A percentile compares a stretch with the other conserved stretches of the same genome.
Conservation (phyloP, 2,329 filamentous ascomycete species). For the Trichoderma aggressivum region DNA sequence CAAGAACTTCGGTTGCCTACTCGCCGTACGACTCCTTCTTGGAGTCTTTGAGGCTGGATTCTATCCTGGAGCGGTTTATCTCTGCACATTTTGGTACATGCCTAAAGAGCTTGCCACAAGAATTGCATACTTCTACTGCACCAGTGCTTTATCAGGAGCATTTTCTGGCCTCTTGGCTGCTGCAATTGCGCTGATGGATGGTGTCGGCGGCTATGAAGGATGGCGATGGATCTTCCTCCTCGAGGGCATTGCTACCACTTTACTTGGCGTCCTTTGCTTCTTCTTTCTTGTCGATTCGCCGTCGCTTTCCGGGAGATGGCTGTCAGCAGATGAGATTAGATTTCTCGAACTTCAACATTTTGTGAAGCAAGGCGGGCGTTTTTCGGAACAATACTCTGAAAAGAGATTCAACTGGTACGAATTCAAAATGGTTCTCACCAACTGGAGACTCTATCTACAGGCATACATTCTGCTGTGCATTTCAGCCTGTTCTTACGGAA, state of each 20-base stretch:
- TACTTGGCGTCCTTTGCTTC: conserved; percentile 60
- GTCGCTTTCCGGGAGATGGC: conserved; percentile 32
- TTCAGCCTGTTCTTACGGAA: conserved; percentile 23
- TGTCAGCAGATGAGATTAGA: conserved; percentile 35
- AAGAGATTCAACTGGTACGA: conserved; percentile 8
- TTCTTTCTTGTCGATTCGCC: conserved; percentile 73
- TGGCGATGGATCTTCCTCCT: conserved; percentile 83
- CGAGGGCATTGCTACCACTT: conserved; percentile 63
- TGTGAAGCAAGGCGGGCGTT: conserved; percentile 30
- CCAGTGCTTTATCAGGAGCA: conserved; percentile 72
- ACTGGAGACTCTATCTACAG: conserved; percentile 10
- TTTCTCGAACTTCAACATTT: conserved; percentile 30
- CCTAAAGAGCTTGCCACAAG: conserved; percentile 83
- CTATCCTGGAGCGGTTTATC: conserved; percentile 60
- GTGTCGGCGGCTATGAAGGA: conserved; percentile 62
- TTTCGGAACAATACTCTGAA: conserved; percentile 23
- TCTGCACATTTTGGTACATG: conserved; percentile 86
- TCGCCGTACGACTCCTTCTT: conserved; percentile 80
- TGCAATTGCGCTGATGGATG: conserved; percentile 83
- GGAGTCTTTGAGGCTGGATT: conserved; percentile 62
- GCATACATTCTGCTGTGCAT: background rate
- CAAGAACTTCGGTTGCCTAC: conserved; percentile 70
- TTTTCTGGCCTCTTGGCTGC: conserved; percentile 83
- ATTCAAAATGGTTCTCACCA: conserved; percentile 4
- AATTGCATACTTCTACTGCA: conserved; percentile 93